Percentiles rank a stretch among this genome's conserved stretches.
Conservation (phyloP, 2,329 filamentous ascomycete species). For the Clarireedia sp. region DNA sequence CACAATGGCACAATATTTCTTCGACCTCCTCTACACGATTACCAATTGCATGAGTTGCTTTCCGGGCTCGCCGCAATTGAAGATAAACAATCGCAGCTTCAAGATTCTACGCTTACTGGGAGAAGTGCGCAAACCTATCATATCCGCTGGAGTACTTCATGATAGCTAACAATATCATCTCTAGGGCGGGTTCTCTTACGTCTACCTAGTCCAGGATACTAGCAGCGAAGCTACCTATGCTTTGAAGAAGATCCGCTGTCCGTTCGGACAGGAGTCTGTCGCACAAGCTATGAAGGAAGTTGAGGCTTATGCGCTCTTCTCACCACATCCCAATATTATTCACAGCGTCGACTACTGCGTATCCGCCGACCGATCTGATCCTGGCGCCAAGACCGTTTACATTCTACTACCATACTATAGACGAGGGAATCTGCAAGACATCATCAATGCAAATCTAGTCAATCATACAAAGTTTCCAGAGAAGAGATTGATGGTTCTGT, state of each 20-base stretch:
- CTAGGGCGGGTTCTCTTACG: constrained; percentile 94
- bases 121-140: constrained; percentile 52
- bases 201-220: constrained; percentile 95
- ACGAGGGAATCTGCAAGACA: constrained; percentile 90
- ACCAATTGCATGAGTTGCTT: constrained; percentile 97
- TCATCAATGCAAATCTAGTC: constrained; percentile 97
- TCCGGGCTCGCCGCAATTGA: constrained; percentile 84
- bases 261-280: constrained; percentile 94
- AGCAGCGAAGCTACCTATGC: constrained; percentile 77
- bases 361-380: constrained; percentile 60
- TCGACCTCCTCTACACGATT: constrained; percentile 84
- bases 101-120: constrained; percentile 91
- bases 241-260: constrained; percentile 97
- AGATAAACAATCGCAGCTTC: constrained; percentile 91
- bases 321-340: constrained; percentile 77
- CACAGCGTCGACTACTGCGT: constrained; percentile 76
- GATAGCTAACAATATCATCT: constrained; percentile 11
- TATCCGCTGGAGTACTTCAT: neutral
- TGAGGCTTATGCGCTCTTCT: constrained; percentile 89
- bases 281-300: constrained; percentile 93
- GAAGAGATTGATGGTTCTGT: constrained; percentile 76
- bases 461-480: constrained; percentile 90
- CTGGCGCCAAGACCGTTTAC: constrained; percentile 85
- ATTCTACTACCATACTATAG: constrained; percentile 94
- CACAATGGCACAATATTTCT: constrained; percentile 71